Evolutionary conservation across 148 eudicot genomes (phyloP).

Genomic region (Heliamphora exappendiculata): DNA sequence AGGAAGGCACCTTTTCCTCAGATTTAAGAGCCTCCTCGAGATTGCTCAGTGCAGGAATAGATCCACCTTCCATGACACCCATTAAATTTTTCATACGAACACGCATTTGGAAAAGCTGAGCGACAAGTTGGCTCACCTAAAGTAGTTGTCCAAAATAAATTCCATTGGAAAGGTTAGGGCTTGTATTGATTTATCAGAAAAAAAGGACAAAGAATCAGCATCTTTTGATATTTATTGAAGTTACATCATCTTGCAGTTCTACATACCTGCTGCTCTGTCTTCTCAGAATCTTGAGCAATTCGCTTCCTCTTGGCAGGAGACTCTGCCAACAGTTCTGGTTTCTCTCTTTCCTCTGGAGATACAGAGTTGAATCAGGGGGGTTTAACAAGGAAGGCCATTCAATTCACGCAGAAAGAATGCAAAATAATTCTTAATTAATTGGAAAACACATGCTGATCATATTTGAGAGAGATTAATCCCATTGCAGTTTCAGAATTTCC

Average conservation of each 20-base stretch:
- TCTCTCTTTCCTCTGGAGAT: constrained; percentile 89
- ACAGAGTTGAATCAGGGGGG: constrained; percentile 5
- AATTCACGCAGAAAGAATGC: not conserved
- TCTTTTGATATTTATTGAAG: not conserved
- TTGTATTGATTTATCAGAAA: not conserved
- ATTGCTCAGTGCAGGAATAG: constrained; percentile 73
- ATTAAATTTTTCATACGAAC: constrained; percentile 88
- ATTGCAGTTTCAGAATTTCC: not conserved
- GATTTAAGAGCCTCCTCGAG: constrained; percentile 80
- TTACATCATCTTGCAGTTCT: not conserved
- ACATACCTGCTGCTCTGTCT: constrained; percentile 85
- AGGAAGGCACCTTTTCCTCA: constrained; percentile 56
- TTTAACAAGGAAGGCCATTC: not conserved
- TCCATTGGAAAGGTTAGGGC: not conserved
- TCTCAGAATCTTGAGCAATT: constrained; percentile 90
- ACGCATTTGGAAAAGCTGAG: constrained; percentile 97
- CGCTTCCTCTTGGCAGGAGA: constrained; percentile 77
- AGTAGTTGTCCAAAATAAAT: not conserved
- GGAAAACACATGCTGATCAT: not conserved
- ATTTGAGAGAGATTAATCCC: not conserved
- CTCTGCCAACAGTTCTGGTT: constrained; percentile 90
- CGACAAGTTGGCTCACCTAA: constrained; percentile 92
- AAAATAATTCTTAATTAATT: not conserved
- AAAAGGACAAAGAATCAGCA: not conserved
- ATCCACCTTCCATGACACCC: constrained; percentile 96